Base-by-base conservation (phyloP, 2,329 filamentous ascomycete species). In the Xylaria sp. region DNA sequence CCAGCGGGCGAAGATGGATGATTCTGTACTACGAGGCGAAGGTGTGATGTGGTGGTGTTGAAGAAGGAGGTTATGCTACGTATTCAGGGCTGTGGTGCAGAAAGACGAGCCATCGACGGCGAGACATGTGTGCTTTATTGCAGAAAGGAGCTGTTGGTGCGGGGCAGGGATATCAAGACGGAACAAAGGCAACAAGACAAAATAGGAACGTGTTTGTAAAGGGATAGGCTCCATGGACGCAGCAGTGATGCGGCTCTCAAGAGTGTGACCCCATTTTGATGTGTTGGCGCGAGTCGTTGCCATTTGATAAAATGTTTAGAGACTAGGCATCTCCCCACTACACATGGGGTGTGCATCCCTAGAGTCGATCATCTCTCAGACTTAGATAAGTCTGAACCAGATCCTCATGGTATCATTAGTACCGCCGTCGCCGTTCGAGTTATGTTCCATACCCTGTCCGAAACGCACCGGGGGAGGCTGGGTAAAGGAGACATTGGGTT, bases 221-320 rank as follows among this genome's bases (percentile, higher is more conserved):
- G 71, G 74, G 73, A 75, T 72, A 79, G 83, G 82, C 83, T 84
- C 81, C 82, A 78, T 80, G 87, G 84, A 87, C 85, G 86, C 86
- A 88, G 83, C 85, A 80, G 58, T 84, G 83, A 88, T 90, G 88
- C 88, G 88, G 88, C 88, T 89, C 87, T 89, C 75, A 78, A 86
- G 81, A 86, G 86, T 88, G 87, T 87, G 87, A 88, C 87, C 68
- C 88, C 87, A 88, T 89, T 83, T 85, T 92, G 93, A 94, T 97
- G 93, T 92, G 93, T 87, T 97, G 93, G 93, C 93, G 90, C 90
- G 85, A 86, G 86, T 91, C 86, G 86, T 89, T 88, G 88, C 92
- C 92, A 95, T 90, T 94, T 89, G 87, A 90, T 88, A 84, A 85
- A 85, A 87, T 82, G 81, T 83, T 84, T 83, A 85, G 84, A 86